Conservation (phyloP, 371 early-diverging fungal species). For the Gilbertella persicaria region DNA sequence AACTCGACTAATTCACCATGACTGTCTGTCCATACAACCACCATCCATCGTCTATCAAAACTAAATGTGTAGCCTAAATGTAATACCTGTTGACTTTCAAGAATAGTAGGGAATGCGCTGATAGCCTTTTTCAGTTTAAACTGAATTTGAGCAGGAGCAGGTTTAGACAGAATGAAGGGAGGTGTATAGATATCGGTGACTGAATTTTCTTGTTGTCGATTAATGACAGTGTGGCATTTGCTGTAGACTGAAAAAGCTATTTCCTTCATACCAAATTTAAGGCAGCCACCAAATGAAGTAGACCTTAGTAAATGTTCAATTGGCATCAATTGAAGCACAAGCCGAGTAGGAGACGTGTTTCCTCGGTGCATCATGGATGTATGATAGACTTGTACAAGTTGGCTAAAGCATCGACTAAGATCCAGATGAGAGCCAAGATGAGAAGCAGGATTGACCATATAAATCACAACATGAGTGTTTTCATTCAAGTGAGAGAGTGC, state of each 20-base stretch:
- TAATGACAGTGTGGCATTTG: constrained; percentile 50
- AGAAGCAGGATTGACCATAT: constrained; percentile 59
- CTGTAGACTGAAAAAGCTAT: constrained; percentile 67
- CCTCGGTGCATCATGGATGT: neutral
- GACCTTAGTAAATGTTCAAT: constrained; percentile 60
- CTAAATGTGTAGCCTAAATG: constrained; percentile 64
- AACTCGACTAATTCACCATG: constrained; percentile 59
- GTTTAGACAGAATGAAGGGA: constrained; percentile 53
- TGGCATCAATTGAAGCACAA: constrained; percentile 60
- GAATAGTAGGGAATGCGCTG: constrained; percentile 25
- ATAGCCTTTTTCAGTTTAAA: constrained; percentile 42
- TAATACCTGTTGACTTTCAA: constrained; percentile 40
- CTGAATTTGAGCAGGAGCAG: constrained; percentile 38
- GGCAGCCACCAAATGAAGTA: constrained; percentile 53
- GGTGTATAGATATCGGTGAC: constrained; percentile 51
- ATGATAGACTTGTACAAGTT: constrained; percentile 36
- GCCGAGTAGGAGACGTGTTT: constrained; percentile 30
- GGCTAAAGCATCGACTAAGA: constrained; percentile 57
- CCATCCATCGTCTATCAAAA: constrained; percentile 57
- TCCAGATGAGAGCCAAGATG: constrained; percentile 54
- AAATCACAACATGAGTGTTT: constrained; percentile 53
- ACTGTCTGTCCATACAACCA: constrained; percentile 63
- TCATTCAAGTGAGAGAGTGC: constrained; percentile 43
- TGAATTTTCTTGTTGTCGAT: constrained; percentile 9
- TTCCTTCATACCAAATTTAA: constrained; percentile 58